Evolutionary conservation across 2,329 filamentous ascomycete genomes (phyloP), one percentile per base, ranked within the genome.

Genomic region (Hypoxylon sp.): DNA sequence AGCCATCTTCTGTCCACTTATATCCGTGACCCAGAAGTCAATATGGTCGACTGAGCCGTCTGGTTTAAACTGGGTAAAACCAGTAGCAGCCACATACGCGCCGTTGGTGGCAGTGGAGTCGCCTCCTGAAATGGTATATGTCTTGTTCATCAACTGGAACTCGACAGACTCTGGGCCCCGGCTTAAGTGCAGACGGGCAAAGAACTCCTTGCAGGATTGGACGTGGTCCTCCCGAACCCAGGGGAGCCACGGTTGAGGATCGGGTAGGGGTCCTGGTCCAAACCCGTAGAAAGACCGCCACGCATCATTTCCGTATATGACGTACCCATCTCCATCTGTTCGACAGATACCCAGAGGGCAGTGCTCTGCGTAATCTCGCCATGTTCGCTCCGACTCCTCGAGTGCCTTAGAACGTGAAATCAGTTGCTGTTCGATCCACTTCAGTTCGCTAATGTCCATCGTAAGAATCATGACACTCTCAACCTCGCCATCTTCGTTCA

Each of bases 11-110:
- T 73, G 71, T 3, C 68, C 68, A 47, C 71, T 72, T 22, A 73
- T 73, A 34, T 73, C 68, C 2, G 69, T 70, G 4, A 73, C 70
- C 71, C 71, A 73, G 32, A 73, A 73, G 52, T 73, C 70, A 17
- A 73, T 72, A 39, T 72, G 65, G 44, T 72, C 70, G 6, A 71
- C 58, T 6, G 65, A 62, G 0, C 71, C 71, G 32, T 73, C 70
- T 3, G 64, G 62, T 26, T 58, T 69, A 37, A 71, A 70, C 3
- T 68, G 62, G 3, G 71, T 67, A 24, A 72, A 72, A 1, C 71
- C 71, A 2, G 71, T 73, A 1, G 62, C 62, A 15, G 69, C 46
- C 7, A 72, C 56, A 19, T 67, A 72, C 1, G 65, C 61, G 11
- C 67, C 64, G 20, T 71, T 70, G n/a, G 68, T 69, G 15, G 68